These are phyloP conservation scores for Fusarium abutilonis DNA, from an alignment of 2,329 filamentous ascomycete species.

Conservation along the genomic window DNA sequence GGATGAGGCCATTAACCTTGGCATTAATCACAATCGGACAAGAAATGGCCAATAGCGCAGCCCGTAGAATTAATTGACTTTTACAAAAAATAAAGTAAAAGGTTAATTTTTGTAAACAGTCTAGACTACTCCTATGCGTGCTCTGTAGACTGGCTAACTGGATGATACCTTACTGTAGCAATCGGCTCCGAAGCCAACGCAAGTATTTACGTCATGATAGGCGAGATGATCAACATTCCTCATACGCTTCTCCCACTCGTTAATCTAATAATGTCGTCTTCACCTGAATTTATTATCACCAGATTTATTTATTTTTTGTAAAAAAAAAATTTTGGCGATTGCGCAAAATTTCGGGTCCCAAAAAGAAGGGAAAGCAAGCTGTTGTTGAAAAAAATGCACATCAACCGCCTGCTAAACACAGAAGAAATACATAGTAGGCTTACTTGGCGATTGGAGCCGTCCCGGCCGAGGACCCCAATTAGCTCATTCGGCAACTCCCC, in stretches of 20 bases:
- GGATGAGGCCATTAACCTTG: neutral
- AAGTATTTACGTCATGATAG: slow-evolving; percentile 21
- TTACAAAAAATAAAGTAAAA: neutral
- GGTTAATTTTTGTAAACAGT: neutral
- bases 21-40: neutral
- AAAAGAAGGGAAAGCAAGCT: neutral
- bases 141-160: too few relatives aligned
- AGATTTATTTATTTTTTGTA: too few relatives aligned
- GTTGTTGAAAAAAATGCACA: neutral
- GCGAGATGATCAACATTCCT: slow-evolving; percentile 12
- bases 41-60: slow-evolving; percentile 6
- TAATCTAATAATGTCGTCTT: neutral
- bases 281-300: neutral
- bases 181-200: neutral
- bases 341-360: neutral
- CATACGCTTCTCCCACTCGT: neutral
- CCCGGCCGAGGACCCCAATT: slow-evolving; percentile 31
- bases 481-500: slow-evolving; percentile 25
- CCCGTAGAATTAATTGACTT: slow-evolving; percentile 10
- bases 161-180: neutral
- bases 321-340: neutral
- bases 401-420: slow-evolving; percentile 2
- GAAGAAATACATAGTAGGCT: slow-evolving; percentile 14
- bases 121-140: neutral
- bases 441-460: slow-evolving; percentile 27